Base-by-base conservation (phyloP, 2,329 filamentous ascomycete genomes). In the Tricladium varicosporioides region DNA sequence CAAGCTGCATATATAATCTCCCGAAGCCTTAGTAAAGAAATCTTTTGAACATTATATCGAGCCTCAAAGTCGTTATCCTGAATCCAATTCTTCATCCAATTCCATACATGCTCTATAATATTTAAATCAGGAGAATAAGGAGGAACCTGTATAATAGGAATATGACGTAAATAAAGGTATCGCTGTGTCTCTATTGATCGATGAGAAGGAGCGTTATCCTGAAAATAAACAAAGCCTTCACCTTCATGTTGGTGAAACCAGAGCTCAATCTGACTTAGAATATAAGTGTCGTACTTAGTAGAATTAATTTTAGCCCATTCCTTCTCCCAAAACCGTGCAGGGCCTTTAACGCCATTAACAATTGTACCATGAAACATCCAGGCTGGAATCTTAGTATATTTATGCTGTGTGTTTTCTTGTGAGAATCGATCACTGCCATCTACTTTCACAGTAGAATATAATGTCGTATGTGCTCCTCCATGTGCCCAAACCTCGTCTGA, bases 331-430 rank as follows among this genome's bases (percentile, higher is more conserved):
- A 59, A 59, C 1, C 13, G 45, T 5, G 33, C 53, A 13, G 50
- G 43, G 0, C 48, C 53, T 27, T 53, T 59, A 11, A n/a, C 15
- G 13, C 53, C 49, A 4, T 16, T 8, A 8, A 40, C 10, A 36
- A 59, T 56, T 45, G 9, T 50, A 22, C 53, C 44, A n/a, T 56
- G 46, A 43, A 59, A 59, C 49, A 59, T 59, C 57, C 49, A 59
- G 15, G 53, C 48, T 1, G 49, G 53, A 40, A 40, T 4, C 36
- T 40, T 40, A 4, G 5, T n/a, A n/a, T 40, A 40, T n/a, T 40
- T 40, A 10, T 40, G 36, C 11, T 40, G n/a, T 10, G 36, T 5
- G n/a, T 40, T 10, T n/a, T 40, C n/a, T n/a, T 4, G 11, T 13
- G 2, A 40, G 2, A 13, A 10, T 40, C 36, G 3, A 36, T 40